Evolutionary conservation across 176 grass and related monocot genomes (phyloP), one percentile per base, ranked within the genome.

Genomic region (Eremochloa ophiuroides): DNA sequence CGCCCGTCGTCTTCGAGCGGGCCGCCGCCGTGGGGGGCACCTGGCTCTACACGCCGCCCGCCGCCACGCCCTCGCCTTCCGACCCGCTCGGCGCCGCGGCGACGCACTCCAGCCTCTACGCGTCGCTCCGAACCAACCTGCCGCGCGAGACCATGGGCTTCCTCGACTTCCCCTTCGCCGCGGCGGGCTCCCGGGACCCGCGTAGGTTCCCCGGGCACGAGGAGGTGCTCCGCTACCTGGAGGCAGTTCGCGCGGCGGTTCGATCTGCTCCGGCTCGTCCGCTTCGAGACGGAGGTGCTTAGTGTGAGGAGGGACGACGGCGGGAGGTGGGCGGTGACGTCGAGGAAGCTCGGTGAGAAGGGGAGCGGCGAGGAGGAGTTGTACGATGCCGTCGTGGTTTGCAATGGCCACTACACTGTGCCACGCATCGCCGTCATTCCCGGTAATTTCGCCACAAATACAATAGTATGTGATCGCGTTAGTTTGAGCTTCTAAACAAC

Each of bases 51-150:
- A 31, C 67, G 30, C 63, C 88, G 56, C 81, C 44, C 1, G 26
- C 76, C 41, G 3, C n/a, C n/a, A n/a, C n/a, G n/a, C n/a, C n/a
- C n/a, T n/a, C 86, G 4, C 41, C 61, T 26, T 81, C 86, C 43
- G 92, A 98, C 73, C 84, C 86, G 77, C 82, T 95, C 16, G 78
- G 88, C 81, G 74, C 84, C 38, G 71, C 89, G 51, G 88, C 78
- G 18, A 80, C 91, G 72, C 82, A 89, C 64, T 89, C 88, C 64
- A 98, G 93, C 88, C 88, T 98, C 44, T 98, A 98, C 71, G 71
- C 76, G n/a, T 98, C 93, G 20, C 93, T 98, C 60, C 88, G 87
- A 75, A 95, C 96, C 48, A 98, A 95, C 72, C 86, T 98, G 12
- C 88, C 96, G 0, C 88, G 90, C 14, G 96, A 98, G 88, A 44